A percentile compares a stretch with the other conserved stretches of the same genome.
Conservation (phyloP, 2,329 filamentous ascomycete species). For the Penicillium sp. region DNA sequence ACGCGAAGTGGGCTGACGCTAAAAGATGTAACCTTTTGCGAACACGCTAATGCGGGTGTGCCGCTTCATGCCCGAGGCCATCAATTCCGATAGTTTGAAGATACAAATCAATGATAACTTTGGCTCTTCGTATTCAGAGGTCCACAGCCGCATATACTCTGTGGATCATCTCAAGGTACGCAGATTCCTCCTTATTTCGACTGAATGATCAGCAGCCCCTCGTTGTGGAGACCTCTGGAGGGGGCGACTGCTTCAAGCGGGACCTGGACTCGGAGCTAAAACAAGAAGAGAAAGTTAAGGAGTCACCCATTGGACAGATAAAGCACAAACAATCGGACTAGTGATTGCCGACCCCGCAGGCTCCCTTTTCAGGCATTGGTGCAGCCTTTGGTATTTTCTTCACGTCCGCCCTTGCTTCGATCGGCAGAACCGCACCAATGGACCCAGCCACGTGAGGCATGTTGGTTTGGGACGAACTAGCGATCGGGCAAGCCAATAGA, state of each 20-base stretch:
- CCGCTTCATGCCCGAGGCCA: conserved; percentile 2
- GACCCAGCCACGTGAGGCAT: background rate
- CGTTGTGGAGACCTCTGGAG: background rate
- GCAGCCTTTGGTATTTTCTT: background rate
- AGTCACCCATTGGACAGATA: background rate
- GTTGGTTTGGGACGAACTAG: background rate
- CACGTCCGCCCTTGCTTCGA: background rate
- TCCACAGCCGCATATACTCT: background rate
- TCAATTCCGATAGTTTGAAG: background rate
- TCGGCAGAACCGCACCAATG: background rate
- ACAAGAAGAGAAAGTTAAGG: background rate
- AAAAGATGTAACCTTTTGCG: background rate
- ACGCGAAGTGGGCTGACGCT: background rate
- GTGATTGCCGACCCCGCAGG: background rate
- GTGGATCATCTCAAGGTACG: background rate
- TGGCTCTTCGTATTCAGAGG: background rate
- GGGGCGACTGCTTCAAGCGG: background rate
- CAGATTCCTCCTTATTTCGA: background rate
- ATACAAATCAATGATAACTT: background rate
- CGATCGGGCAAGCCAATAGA: background rate
- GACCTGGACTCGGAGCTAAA: background rate
- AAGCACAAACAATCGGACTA: background rate
- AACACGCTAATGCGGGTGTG: conserved; percentile 11
- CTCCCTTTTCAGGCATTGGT: background rate
- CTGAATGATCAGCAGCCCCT: background rate